phyloP scores from a whole-genome alignment of 129 eudicot species.

The Daucus carota region DH1_v3.0 NC_030382.2:36056501-36057000 shows the following conservation, averaged over 20 bases:
- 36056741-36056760: conserved; percentile 48
- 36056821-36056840: conserved; percentile 40
- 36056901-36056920: not conserved
- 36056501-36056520: not conserved
- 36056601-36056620: not conserved
- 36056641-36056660: not conserved
- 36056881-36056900: conserved; percentile 1
- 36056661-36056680: conserved; percentile 11
- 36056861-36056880: conserved; percentile 2
- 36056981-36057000: not conserved
- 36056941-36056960: conserved; percentile 8
- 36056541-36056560: not conserved
- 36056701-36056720: conserved; percentile 55
- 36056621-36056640: not conserved
- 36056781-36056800: conserved; percentile 26
- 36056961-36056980: not conserved
- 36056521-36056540: not conserved
- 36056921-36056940: conserved; percentile 4
- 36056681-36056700: conserved; percentile 33
- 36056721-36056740: conserved; percentile 59
- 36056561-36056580: not conserved
- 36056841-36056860: conserved; percentile 24
- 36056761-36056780: conserved; percentile 43
- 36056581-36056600: not conserved
- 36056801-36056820: conserved; percentile 43